Conservation (phyloP, 345 rosid genomes). For the Brassica carinata region DNA sequence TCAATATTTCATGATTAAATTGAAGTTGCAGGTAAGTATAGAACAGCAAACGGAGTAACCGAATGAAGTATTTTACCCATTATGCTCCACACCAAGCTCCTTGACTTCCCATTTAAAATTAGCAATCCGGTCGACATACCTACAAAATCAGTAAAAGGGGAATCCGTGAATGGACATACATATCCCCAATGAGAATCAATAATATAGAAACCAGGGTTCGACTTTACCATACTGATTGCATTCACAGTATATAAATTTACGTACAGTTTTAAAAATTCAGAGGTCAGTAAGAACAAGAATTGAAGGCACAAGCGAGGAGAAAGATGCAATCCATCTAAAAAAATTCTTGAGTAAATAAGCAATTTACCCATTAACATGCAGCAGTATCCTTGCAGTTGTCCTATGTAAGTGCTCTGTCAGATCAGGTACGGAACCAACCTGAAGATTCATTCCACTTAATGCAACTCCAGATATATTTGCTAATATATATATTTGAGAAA, state of each 20-base stretch:
- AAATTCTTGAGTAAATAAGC: background rate
- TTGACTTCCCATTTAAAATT: conserved; percentile 95
- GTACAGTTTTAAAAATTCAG: background rate
- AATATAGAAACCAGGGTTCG: background rate
- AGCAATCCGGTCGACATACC: conserved; percentile 91
- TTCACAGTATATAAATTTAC: background rate
- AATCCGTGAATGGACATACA: background rate
- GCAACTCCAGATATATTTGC: conserved; percentile 25
- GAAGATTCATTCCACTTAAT: conserved; percentile 40
- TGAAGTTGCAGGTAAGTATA: background rate
- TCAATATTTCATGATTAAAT: background rate
- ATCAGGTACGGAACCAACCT: conserved; percentile 92
- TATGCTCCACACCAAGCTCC: conserved; percentile 97
- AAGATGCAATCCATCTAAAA: conserved; percentile 11
- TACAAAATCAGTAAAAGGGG: conserved; percentile 42
- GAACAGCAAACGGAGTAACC: conserved; percentile 39
- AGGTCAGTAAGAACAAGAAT: conserved; percentile 16
- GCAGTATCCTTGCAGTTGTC: conserved; percentile 85
- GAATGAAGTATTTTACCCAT: conserved; percentile 55
- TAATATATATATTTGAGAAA: background rate
- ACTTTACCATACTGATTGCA: conserved; percentile 2
- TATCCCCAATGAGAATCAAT: background rate
- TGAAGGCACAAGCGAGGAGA: background rate
- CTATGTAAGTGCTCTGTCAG: conserved; percentile 77
- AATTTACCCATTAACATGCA: conserved; percentile 90